These are phyloP conservation scores for Blastobotrys proliferans DNA, from an alignment of 1,139 yeast species.

Conservation along the genomic window DNA sequence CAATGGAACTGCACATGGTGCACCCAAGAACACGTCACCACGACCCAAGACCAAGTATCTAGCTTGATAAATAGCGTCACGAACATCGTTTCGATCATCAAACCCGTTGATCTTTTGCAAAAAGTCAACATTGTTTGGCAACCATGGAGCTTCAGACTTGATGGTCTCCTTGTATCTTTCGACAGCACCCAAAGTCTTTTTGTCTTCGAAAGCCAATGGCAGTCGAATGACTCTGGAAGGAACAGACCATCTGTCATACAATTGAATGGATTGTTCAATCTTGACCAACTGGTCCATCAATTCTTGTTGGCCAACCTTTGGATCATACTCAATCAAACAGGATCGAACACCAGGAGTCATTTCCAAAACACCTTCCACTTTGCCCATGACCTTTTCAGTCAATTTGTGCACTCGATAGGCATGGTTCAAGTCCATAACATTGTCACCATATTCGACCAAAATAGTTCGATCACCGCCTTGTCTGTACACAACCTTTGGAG, in stretches of 20 bases:
- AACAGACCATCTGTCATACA: constrained; percentile 78
- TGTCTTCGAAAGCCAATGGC: constrained; percentile 96
- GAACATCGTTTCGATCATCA: constrained; percentile 61
- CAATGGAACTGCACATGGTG: constrained; percentile 97
- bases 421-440: constrained; percentile 76
- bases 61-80: constrained; percentile 82
- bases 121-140: constrained; percentile 95
- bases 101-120: constrained; percentile 83
- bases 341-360: constrained; percentile 98
- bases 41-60: constrained; percentile 87
- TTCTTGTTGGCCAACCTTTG: constrained; percentile 40
- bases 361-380: constrained; percentile 75
- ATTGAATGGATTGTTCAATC: constrained; percentile 69
- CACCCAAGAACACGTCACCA: constrained; percentile 96
- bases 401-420: constrained; percentile 81
- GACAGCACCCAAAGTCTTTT: constrained; percentile 83
- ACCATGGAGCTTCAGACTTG: constrained; percentile 92
- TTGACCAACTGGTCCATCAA: constrained; percentile 62
- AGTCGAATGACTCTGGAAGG: constrained; percentile 75
- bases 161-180: constrained; percentile 89
- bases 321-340: constrained; percentile 79
- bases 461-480: constrained; percentile 97
- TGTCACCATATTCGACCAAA: constrained; percentile 88
- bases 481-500: constrained; percentile 78
- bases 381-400: constrained; percentile 57